phyloP scores from a whole-genome alignment of 306 rosid species.

The Cotoneaster glaucophyllus region DNA sequence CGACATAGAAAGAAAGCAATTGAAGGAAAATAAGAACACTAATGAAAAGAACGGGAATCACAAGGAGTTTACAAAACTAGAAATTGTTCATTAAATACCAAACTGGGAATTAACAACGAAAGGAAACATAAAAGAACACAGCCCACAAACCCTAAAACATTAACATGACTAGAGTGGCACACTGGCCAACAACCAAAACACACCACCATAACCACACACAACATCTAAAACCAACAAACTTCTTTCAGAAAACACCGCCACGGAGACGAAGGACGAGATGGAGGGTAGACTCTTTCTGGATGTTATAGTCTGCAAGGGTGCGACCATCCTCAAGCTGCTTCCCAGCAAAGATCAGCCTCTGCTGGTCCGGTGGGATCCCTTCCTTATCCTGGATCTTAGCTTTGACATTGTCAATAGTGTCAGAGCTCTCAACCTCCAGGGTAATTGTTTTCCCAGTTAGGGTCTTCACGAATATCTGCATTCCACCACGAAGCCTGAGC shows the following conservation, averaged over 20 bases:
- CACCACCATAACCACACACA: background rate
- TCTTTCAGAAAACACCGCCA: constrained; percentile 21
- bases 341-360: constrained; percentile 15
- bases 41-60: no score
- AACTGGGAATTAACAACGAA: background rate
- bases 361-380: constrained; percentile 16
- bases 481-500: constrained; percentile 17
- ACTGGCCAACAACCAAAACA: background rate
- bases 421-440: constrained; percentile 23
- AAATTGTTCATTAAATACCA: background rate
- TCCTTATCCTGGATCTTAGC: constrained; percentile 24
- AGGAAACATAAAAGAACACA: background rate
- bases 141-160: background rate
- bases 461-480: constrained; percentile 22
- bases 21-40: background rate
- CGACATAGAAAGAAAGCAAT: background rate
- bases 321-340: constrained; percentile 24
- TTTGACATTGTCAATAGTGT: constrained; percentile 12
- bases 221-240: background rate
- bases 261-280: constrained; percentile 43
- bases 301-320: constrained; percentile 18
- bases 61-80: background rate
- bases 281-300: constrained; percentile 23
- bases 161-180: background rate
- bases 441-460: constrained; percentile 19